Percentiles rank a stretch among this genome's conserved stretches.
Evolutionary conservation across 192 early-diverging fungal genomes (phyloP).

Genomic region (Coemansia sp.): DNA sequence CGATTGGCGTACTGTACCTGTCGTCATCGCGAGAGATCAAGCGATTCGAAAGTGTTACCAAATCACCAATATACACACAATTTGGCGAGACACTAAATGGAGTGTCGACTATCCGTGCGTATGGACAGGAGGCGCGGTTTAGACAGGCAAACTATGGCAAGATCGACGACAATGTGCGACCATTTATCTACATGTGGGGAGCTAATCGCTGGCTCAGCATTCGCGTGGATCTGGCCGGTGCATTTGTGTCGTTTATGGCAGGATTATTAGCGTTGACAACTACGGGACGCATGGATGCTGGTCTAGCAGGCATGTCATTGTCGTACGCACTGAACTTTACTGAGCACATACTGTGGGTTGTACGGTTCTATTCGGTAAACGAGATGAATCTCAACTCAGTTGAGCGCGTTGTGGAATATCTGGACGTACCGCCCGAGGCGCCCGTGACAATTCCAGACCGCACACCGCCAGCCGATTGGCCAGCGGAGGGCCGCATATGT

Average conservation of each 20-base stretch:
- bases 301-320: conserved; percentile 80
- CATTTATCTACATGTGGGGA: conserved; percentile 79
- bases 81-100: conserved; percentile 76
- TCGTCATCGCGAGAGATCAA: conserved; percentile 79
- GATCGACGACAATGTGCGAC: conserved; percentile 76
- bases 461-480: conserved; percentile 62
- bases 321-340: conserved; percentile 82
- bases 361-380: conserved; percentile 72
- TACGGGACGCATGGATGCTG: conserved; percentile 66
- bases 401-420: conserved; percentile 82
- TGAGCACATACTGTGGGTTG: conserved; percentile 71
- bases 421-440: conserved; percentile 74
- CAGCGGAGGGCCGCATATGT: conserved; percentile 66
- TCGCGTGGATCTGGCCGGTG: conserved; percentile 65
- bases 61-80: conserved; percentile 72
- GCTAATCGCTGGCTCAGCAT: conserved; percentile 86
- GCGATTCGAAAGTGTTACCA: conserved; percentile 76
- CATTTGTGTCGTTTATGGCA: conserved; percentile 59
- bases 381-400: conserved; percentile 85
- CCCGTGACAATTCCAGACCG: conserved; percentile 48
- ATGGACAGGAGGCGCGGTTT: conserved; percentile 68
- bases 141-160: conserved; percentile 40
- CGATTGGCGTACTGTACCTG: conserved; percentile 69
- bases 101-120: conserved; percentile 79
- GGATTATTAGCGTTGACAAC: conserved; percentile 62